Evolutionary conservation across 768 basidiomycete species (phyloP), one percentile per base, ranked within the genome.

Genomic region (Lactarius evosmus): DNA sequence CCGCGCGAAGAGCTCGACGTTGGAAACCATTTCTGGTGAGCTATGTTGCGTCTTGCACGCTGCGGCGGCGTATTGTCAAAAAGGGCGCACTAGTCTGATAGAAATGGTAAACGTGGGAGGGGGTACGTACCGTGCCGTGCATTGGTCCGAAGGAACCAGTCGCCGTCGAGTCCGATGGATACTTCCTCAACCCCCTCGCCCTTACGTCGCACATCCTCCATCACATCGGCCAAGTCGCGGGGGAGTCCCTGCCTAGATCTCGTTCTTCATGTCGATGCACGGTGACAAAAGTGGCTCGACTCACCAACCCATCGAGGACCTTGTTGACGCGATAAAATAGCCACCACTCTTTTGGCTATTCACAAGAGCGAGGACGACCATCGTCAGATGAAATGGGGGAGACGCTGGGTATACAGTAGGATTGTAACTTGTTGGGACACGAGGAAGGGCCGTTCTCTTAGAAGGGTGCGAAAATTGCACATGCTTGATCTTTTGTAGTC

Each of bases 91-190:
- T 12, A 22, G 38, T 33, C 30, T 12, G 61, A 52, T 57, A 7
- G 56, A 9, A 38, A 25, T 7, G 29, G n/a, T 40, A 16, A 38
- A 27, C 25, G 25, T 12, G 54, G 41, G 46, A 27, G 27, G 49
- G 51, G 19, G 41, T 14, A 58, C 62, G 19, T 56, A 65, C 63
- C 59, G 19, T 60, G 54, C 25, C 63, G 63, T 16, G 1, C 4
- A 32, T 61, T 46, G 22, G 63, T 56, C 7, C 63, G 59, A 22
- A 65, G 54, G 32, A 65, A 65, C 63, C 63, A 65, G 17, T 65
- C 63, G 38, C 49, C 59, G n/a, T 65, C 59, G 44, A 60, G 49
- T 41, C 63, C 63, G 14, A 56, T 52, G 17, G 63, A 56, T 30
- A 61, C 22, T 32, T 61, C 54, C 40, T 56, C 22, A 22, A 65